phyloP scores from a whole-genome alignment of 306 rosid genomes.

The Vigna trinervia region DNA sequence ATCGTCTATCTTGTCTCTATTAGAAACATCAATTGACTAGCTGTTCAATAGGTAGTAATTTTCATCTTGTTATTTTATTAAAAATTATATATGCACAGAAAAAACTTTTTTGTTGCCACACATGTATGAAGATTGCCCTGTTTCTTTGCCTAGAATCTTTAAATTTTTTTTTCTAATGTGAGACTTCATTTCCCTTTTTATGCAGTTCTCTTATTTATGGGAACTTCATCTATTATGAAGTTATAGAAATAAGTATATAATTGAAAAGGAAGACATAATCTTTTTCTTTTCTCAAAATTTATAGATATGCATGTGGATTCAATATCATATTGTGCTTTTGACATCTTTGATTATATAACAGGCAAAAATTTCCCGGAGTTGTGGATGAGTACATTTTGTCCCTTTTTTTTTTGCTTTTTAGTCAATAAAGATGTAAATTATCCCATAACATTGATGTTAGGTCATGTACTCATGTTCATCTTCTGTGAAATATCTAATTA shows the following conservation, averaged over 20 bases:
- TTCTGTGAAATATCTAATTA: slow-evolving; percentile 6
- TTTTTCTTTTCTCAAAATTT: no score
- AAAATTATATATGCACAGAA: background rate
- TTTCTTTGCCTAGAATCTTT: no score
- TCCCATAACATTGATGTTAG: background rate
- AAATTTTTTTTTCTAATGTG: no score
- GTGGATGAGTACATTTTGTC: background rate
- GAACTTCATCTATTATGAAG: no score
- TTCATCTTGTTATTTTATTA: background rate
- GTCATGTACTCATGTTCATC: background rate
- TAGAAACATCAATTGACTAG: slow-evolving; percentile 14
- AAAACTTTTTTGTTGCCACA: background rate
- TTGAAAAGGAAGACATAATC: no score
- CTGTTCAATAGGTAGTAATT: background rate
- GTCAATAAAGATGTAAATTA: background rate
- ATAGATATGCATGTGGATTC: no score
- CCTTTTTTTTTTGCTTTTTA: background rate
- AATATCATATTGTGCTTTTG: no score
- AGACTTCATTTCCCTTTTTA: no score
- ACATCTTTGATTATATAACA: no score
- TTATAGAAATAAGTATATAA: no score
- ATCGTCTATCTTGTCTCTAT: background rate
- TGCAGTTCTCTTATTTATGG: no score
- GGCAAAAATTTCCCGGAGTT: background rate
- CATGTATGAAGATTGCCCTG: background rate